A percentile compares a stretch with the other conserved stretches of the same genome.
Conservation (phyloP, 2,329 filamentous ascomycete species). For the Thermothelomyces thermophilus region DNA sequence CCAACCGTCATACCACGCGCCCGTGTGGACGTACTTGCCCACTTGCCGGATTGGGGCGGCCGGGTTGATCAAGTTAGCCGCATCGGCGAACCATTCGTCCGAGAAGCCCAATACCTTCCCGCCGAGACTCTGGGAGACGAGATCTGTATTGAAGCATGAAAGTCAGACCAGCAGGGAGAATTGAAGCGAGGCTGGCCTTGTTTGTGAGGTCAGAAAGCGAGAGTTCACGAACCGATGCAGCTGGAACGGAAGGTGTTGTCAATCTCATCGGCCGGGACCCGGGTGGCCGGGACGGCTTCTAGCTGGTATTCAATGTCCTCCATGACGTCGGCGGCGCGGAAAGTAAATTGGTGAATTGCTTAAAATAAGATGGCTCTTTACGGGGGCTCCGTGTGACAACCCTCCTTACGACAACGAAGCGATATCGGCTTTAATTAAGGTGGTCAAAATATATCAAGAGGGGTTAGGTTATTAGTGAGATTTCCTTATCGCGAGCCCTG, state of each 20-base stretch:
- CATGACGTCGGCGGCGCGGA: constrained; percentile 24
- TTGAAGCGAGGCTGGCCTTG: too few species aligned
- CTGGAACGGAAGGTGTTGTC: constrained; percentile 56
- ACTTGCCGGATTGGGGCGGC: constrained; percentile 55
- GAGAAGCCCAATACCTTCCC: constrained; percentile 60
- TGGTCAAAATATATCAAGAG: too few species aligned
- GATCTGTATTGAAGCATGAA: constrained; percentile 36
- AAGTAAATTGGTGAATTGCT: too few species aligned
- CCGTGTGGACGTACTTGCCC: constrained; percentile 62
- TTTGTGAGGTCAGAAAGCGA: background rate
- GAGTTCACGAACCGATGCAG: constrained; percentile 48
- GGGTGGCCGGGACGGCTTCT: constrained; percentile 45
- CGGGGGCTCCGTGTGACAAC: too few species aligned
- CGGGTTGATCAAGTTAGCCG: constrained; percentile 57
- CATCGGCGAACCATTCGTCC: constrained; percentile 63
- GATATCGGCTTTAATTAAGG: too few species aligned
- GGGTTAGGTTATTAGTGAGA: too few species aligned
- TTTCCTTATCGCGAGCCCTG: constrained; percentile 4
- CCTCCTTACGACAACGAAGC: too few species aligned
- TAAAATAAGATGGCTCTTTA: too few species aligned
- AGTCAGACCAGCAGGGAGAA: too few species aligned
- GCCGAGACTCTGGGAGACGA: constrained; percentile 54
- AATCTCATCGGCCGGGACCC: constrained; percentile 47
- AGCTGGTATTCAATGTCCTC: constrained; percentile 48
- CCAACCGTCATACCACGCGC: constrained; percentile 67